Conservation (phyloP, 805 yeast genomes). For the Schwanniomyces polymorphus region DNA sequence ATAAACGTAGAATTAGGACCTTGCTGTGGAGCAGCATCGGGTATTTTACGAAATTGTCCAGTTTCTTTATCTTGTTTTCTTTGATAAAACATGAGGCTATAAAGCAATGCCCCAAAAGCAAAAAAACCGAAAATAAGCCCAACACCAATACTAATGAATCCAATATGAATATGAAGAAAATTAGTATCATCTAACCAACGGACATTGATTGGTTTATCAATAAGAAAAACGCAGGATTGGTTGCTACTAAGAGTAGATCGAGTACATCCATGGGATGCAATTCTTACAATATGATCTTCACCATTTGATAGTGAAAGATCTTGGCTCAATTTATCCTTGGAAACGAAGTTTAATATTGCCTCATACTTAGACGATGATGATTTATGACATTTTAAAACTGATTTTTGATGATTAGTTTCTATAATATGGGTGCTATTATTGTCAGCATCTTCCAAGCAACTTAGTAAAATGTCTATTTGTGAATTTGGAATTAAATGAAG, state of each 20-base stretch:
- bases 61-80: slow-evolving; percentile 1
- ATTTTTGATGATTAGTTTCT: slow-evolving; percentile 40
- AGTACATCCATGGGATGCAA: slow-evolving; percentile 64
- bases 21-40: not conserved
- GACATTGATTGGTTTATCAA: slow-evolving; percentile 68
- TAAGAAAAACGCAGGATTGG: slow-evolving; percentile 54
- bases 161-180: slow-evolving; percentile 58
- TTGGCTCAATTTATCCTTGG: slow-evolving; percentile 34
- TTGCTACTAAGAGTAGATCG: slow-evolving; percentile 22
- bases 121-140: slow-evolving; percentile 67
- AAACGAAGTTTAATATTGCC: slow-evolving; percentile 9
- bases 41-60: not conserved
- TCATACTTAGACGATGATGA: slow-evolving; percentile 16
- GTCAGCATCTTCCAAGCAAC: slow-evolving; percentile 41
- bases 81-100: slow-evolving; percentile 17
- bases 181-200: slow-evolving; percentile 55
- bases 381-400: slow-evolving; percentile 39
- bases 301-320: slow-evolving; percentile 27
- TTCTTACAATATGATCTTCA: slow-evolving; percentile 54
- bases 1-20: slow-evolving; percentile 18
- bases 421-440: slow-evolving; percentile 29
- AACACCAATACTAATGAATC: slow-evolving; percentile 64
- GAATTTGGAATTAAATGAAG: slow-evolving; percentile 69
- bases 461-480: slow-evolving; percentile 45
- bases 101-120: slow-evolving; percentile 24